Base-by-base conservation (phyloP, 139 green algal species). In the Deuterostichococcus epilithicus region DNA sequence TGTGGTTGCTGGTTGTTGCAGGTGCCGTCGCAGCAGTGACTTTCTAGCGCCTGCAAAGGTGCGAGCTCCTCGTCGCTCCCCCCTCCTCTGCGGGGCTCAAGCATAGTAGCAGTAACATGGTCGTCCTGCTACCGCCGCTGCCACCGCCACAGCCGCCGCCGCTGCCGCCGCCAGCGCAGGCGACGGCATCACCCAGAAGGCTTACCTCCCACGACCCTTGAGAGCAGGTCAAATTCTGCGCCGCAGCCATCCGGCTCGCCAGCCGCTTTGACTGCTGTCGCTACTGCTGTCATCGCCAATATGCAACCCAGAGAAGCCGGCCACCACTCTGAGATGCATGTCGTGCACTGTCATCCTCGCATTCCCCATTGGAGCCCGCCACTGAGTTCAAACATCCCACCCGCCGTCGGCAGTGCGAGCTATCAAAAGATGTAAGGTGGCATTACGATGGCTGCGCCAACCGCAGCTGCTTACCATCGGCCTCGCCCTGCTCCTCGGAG, bases 401-500 rank as follows among this genome's bases (percentile, higher is more conserved):
- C 71, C 6, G 8, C 30, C 15, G 18, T 15, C 63, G 18, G 63
- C 8, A 70, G 26, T 15, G n/a, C n/a, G n/a, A n/a, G n/a, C n/a
- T n/a, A n/a, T n/a, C n/a, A n/a, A n/a, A n/a, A n/a, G n/a, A n/a
- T n/a, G n/a, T n/a, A n/a, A n/a, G n/a, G n/a, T n/a, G n/a, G 33
- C 23, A 70, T 33, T 70, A 18, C 63, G 15, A 23, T 34, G 63
- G 30, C 8, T 36, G 18, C 23, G 23, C 8, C 23, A 15, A 15
- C 63, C 30, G 26, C 33, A 26, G 23, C 63, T 70, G 18, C 26
- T 26, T 10, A 28, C 76, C 81, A 1, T 90, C 91, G 1, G 86
- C 89, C 0, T 90, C 92, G 5, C 82, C 88, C 33, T 90, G 86
- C 32, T 83, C 87, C 8, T 85, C 82, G 26, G 77, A 81, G n/a